Conservation (phyloP, 306 rosid species). For the Calophaca sinica region DNA sequence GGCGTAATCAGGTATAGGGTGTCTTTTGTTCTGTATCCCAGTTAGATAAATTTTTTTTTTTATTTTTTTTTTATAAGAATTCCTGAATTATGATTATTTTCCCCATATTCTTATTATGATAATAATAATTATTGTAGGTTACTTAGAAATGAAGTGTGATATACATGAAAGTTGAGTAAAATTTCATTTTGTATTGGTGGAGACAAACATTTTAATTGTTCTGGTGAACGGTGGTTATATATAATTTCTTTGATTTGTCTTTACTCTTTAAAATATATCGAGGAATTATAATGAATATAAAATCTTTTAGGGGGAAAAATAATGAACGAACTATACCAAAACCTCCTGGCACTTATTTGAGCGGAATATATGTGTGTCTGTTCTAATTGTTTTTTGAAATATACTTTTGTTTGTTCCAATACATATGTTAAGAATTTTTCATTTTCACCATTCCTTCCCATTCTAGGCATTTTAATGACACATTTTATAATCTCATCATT, state of each 20-base stretch:
- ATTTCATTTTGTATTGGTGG: slow-evolving; percentile 8
- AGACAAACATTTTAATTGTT: slow-evolving; percentile 9
- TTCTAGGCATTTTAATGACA: slow-evolving; percentile 18
- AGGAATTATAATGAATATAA: background rate
- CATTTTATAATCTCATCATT: slow-evolving; percentile 30
- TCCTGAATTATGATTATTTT: slow-evolving; percentile 10
- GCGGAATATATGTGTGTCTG: background rate
- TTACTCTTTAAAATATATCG: slow-evolving; percentile 13
- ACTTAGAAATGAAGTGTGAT: slow-evolving; percentile 14
- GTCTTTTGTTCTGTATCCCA: slow-evolving; percentile 18
- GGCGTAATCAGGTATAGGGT: slow-evolving; percentile 76
- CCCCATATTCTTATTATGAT: slow-evolving; percentile 19
- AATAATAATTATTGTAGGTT: background rate
- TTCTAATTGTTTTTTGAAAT: slow-evolving; percentile 19
- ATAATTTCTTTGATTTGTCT: slow-evolving; percentile 19
- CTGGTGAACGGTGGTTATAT: slow-evolving; percentile 9
- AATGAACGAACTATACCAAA: background rate
- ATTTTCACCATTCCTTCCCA: slow-evolving; percentile 25
- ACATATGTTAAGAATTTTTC: slow-evolving; percentile 4
- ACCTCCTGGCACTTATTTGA: background rate
- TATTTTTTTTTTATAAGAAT: slow-evolving; percentile 5
- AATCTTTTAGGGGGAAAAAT: background rate
- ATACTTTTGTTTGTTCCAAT: background rate
- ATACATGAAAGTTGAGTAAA: background rate
- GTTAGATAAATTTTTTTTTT: slow-evolving; percentile 5